phyloP scores from a whole-genome alignment of 805 yeast genomes.

The Cyberlindnera maritima region DNA sequence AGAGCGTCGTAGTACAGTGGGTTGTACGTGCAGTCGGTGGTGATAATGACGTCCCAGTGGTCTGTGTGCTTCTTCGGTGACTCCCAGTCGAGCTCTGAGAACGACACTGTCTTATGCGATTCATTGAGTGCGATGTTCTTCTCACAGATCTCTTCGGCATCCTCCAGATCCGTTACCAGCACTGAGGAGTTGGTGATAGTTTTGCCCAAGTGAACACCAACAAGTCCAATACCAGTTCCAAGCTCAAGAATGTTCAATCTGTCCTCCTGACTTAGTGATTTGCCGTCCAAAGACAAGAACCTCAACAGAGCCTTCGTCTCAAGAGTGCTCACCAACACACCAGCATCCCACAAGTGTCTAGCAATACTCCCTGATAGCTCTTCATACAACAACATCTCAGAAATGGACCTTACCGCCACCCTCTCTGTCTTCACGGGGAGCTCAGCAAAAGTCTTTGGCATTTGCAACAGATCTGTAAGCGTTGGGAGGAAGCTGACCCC shows the following conservation, averaged over 20 bases:
- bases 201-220: slow-evolving; percentile 31
- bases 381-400: slow-evolving; percentile 26
- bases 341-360: slow-evolving; percentile 43
- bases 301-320: slow-evolving; percentile 5
- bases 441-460: slow-evolving; percentile 10
- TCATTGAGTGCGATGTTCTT: slow-evolving; percentile 28
- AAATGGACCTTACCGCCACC: slow-evolving; percentile 15
- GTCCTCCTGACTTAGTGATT: neutral
- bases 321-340: slow-evolving; percentile 24
- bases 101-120: slow-evolving; percentile 16
- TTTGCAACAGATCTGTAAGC: slow-evolving; percentile 16
- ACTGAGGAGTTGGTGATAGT: slow-evolving; percentile 20
- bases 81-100: slow-evolving; percentile 38
- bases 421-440: slow-evolving; percentile 23
- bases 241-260: slow-evolving; percentile 32
- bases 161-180: slow-evolving; percentile 36
- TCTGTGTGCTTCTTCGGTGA: slow-evolving; percentile 14
- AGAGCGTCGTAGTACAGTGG: slow-evolving; percentile 37
- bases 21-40: slow-evolving; percentile 43
- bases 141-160: slow-evolving; percentile 36
- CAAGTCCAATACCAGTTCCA: slow-evolving; percentile 43
- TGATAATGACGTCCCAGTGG: slow-evolving; percentile 36
- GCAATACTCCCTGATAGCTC: slow-evolving; percentile 41
- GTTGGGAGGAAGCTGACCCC: slow-evolving; percentile 15
- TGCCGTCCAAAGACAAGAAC: slow-evolving; percentile 7